Percentiles rank a stretch among this genome's conserved stretches.
Conservation (phyloP, 2,329 filamentous ascomycete species). For the Sporothrix dimorphospora region DNA sequence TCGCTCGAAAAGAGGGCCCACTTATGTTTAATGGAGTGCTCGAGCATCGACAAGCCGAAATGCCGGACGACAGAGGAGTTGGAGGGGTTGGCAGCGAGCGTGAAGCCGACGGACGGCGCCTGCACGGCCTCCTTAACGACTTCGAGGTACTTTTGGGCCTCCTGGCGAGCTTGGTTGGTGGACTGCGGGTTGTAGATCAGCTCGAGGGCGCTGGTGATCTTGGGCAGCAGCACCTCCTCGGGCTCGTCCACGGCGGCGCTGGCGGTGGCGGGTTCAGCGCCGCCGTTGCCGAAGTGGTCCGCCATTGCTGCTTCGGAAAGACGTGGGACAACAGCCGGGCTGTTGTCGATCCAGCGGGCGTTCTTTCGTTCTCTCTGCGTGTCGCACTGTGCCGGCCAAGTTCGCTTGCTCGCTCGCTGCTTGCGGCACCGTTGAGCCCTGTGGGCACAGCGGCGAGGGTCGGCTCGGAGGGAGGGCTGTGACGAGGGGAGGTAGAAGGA, state of each 20-base stretch:
- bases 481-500: too few species aligned
- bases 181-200: conserved; percentile 84
- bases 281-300: conserved; percentile 28
- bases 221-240: conserved; percentile 52
- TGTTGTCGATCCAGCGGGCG: background rate
- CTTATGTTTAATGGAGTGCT: conserved; percentile 83
- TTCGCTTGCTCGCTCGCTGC: background rate
- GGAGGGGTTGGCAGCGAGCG: conserved; percentile 72
- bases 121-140: conserved; percentile 76
- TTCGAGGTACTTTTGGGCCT: conserved; percentile 86
- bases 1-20: conserved; percentile 74
- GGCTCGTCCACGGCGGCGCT: conserved; percentile 28
- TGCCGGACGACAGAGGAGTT: conserved; percentile 85
- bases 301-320: conserved; percentile 24
- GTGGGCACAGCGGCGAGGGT: conserved; percentile 5
- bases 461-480: background rate
- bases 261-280: conserved; percentile 38
- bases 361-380: background rate
- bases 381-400: background rate
- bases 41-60: conserved; percentile 89
- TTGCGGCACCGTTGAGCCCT: conserved; percentile 8
- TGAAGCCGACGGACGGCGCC: conserved; percentile 83
- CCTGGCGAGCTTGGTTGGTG: conserved; percentile 76
- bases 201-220: conserved; percentile 82
- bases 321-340: background rate